phyloP scores from a whole-genome alignment of 306 rosid species.

The Glycine tomentella region DNA sequence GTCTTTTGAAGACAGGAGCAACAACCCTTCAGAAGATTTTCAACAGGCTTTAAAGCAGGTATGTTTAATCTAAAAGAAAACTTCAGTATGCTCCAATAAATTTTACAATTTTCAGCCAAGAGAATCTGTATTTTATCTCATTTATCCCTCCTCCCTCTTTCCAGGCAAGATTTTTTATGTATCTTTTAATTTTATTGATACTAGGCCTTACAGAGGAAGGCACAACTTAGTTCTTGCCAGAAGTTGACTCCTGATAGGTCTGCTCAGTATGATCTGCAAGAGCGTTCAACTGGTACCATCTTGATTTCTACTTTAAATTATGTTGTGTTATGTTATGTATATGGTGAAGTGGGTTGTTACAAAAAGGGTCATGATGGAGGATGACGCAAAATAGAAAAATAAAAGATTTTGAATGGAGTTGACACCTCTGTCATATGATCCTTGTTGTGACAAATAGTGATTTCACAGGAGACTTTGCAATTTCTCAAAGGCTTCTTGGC shows the following conservation, averaged over 20 bases:
- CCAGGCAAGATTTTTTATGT: not conserved
- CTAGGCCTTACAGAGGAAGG: slow-evolving; percentile 62
- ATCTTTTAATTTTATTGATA: slow-evolving; percentile 36
- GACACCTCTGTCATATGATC: not conserved
- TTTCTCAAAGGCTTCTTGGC: not conserved
- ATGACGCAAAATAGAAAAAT: not conserved
- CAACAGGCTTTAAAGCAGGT: slow-evolving; percentile 72
- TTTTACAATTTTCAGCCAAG: slow-evolving; percentile 37
- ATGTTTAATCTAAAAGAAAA: slow-evolving; percentile 31
- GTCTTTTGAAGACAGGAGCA: slow-evolving; percentile 67
- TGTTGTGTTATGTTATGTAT: slow-evolving; percentile 9
- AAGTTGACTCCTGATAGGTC: slow-evolving; percentile 42
- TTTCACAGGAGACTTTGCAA: not conserved
- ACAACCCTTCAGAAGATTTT: slow-evolving; percentile 65
- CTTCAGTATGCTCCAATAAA: slow-evolving; percentile 15
- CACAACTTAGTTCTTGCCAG: slow-evolving; percentile 51
- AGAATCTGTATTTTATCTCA: slow-evolving; percentile 29
- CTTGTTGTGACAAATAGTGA: not conserved
- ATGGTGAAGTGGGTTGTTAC: not conserved
- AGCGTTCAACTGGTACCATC: slow-evolving; percentile 58
- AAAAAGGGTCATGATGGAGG: not conserved
- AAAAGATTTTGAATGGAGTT: not conserved
- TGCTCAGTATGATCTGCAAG: slow-evolving; percentile 50
- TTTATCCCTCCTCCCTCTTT: not conserved
- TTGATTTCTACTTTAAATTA: slow-evolving; percentile 36